These are phyloP conservation scores for Vitis hybrid DNA, from an alignment of 177 flowering plant genomes.

Conservation along the genomic window DNA sequence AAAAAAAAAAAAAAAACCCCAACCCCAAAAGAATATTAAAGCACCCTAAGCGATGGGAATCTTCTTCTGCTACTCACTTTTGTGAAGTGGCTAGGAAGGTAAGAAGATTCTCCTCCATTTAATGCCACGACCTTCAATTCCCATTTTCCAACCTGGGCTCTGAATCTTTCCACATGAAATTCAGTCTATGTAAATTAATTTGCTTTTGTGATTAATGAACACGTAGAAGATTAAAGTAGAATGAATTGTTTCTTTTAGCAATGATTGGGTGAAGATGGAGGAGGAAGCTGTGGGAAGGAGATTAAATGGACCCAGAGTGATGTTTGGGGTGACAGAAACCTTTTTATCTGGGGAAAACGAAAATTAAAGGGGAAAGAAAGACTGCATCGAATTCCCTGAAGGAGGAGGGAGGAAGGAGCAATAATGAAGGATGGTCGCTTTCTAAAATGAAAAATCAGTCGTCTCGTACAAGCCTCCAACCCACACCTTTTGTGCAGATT, in stretches of 20 bases:
- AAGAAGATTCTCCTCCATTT: slow-evolving; percentile 55
- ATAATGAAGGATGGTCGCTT: slow-evolving; percentile 49
- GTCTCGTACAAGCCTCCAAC: slow-evolving; percentile 77
- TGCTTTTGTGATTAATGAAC: background rate
- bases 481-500: slow-evolving; percentile 58
- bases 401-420: slow-evolving; percentile 11
- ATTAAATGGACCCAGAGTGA: too few relatives aligned
- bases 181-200: background rate
- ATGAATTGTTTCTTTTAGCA: background rate
- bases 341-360: slow-evolving; percentile 9
- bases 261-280: background rate
- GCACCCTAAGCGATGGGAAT: slow-evolving; percentile 49
- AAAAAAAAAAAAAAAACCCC: slow-evolving; percentile 24
- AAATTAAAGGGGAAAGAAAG: slow-evolving; percentile 8
- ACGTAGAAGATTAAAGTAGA: background rate
- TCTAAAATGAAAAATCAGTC: slow-evolving; percentile 40
- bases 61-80: slow-evolving; percentile 82
- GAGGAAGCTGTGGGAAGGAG: too few relatives aligned
- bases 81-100: slow-evolving; percentile 82
- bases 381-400: background rate
- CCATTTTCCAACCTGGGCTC: slow-evolving; percentile 4
- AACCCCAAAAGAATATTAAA: slow-evolving; percentile 36
- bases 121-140: background rate
- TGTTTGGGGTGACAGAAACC: background rate
- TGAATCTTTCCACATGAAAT: background rate